Evolutionary conservation across 225 moss, liverwort and hornwort species (phyloP), one percentile per base, ranked within the genome.

Genomic region (Pleurozium schreberi): DNA sequence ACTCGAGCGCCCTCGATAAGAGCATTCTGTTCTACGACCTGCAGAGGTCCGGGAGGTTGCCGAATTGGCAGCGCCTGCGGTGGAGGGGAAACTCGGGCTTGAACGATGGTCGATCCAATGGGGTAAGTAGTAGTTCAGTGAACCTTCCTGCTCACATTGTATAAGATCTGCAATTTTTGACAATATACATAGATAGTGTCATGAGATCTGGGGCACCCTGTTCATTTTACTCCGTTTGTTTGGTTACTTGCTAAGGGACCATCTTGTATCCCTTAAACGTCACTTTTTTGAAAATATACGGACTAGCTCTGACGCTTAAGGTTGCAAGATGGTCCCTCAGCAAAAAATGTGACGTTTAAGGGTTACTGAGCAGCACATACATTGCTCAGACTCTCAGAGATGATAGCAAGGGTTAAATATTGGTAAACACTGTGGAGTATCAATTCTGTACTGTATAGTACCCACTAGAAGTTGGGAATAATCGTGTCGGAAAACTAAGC

Each of bases 71-170:
- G 88, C 90, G 95, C 5, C 81, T 95, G 6, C 75, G 87, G n/a
- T 95, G 95, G 95, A 92, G 93, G 86, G 92, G 91, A 62, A 89
- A 93, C 87, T 95, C 95, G 15, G 95, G 63, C 81, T 33, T 91
- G 55, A 80, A 82, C 49, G 95, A 95, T 86, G 95, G 95, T 55
- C 91, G 85, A 82, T 55, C 81, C 47, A 92, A 53, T 42, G 89
- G 91, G 88, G 93, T 94, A 87, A 4, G 93, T 87, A 18, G 61
- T 16, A 30, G 42, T 55, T 66, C 43, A 33, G 42, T 71, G 19
- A 15, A 36, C 49, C 18, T 64, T 36, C 17, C 57, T 26, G 73
- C 13, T 66, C 67, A 52, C 27, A 61, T 38, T 67, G 18, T 43
- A 5, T 12, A 6, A 31, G 78, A 42, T 23, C 57, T 67, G 28